Percentiles rank a stretch among this genome's conserved stretches.
Conservation (phyloP, 208 protist species). For the Leishmania arabica region DNA sequence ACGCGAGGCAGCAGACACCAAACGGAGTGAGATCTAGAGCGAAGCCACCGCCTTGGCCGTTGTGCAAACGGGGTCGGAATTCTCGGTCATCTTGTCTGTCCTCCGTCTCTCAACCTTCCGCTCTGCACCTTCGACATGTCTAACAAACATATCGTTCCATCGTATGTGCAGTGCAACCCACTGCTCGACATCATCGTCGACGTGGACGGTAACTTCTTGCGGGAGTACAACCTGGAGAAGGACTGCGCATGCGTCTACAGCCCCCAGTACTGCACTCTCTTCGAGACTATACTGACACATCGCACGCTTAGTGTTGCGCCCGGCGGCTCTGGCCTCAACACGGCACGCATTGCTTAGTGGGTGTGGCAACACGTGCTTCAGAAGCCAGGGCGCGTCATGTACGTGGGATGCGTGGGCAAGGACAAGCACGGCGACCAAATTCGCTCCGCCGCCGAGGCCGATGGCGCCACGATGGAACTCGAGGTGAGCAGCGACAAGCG, state of each 20-base stretch:
- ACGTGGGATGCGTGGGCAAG: constrained; percentile 96
- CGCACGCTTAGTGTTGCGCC: constrained; percentile 94
- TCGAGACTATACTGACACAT: constrained; percentile 94
- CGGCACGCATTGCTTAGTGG: constrained; percentile 95
- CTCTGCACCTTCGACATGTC: constrained; percentile 38
- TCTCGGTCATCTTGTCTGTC: not conserved
- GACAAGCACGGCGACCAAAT: constrained; percentile 94
- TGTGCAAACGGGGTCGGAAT: not conserved
- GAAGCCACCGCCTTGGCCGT: not conserved
- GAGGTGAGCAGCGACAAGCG: constrained; percentile 78
- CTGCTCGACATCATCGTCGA: constrained; percentile 97
- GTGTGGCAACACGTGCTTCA: constrained; percentile 44
- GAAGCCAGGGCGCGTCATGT: constrained; percentile 91
- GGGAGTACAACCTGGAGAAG: constrained; percentile 88
- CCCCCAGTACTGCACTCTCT: constrained; percentile 82
- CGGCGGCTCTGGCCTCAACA: constrained; percentile 98
- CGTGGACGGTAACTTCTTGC: constrained; percentile 91
- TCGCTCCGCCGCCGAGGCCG: constrained; percentile 61
- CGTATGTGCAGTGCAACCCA: constrained; percentile 96
- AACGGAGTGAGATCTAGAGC: not conserved
- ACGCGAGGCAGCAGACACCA: not conserved
- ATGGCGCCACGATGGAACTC: constrained; percentile 88
- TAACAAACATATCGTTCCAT: constrained; percentile 7
- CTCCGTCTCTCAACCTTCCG: not conserved
- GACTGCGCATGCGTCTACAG: constrained; percentile 93